Conservation (phyloP, 108 stramenopile genomes). For the Nitzschia sp. region DNA sequence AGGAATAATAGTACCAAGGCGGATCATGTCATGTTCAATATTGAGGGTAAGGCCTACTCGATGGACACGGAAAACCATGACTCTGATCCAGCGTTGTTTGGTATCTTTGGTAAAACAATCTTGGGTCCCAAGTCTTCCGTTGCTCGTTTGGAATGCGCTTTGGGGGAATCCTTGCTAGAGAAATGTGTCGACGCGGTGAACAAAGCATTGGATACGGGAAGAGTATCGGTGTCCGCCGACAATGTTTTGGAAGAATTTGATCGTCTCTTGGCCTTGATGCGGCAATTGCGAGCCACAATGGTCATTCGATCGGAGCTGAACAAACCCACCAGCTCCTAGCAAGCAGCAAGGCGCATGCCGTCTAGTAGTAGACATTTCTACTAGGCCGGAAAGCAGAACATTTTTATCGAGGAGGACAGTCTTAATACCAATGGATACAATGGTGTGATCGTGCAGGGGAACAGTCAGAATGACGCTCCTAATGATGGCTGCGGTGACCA, state of each 20-base stretch:
- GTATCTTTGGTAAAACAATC: constrained; percentile 4
- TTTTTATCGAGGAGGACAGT: no score
- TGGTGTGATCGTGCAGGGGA: no score
- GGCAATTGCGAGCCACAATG: neutral
- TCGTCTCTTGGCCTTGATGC: neutral
- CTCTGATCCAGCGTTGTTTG: neutral
- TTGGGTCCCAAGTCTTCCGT: neutral
- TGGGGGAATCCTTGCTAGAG: neutral
- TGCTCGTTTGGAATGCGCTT: neutral
- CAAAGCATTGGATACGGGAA: constrained; percentile 9
- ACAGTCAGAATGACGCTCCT: no score
- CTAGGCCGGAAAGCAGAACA: no score
- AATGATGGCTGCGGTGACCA: no score
- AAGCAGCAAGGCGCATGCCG: no score
- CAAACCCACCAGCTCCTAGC: no score
- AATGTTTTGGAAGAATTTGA: neutral
- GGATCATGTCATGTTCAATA: neutral
- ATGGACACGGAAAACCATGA: neutral
- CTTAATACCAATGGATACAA: no score
- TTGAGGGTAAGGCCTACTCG: neutral
- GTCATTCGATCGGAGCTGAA: neutral
- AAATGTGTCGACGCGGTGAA: neutral
- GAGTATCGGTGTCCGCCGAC: neutral
- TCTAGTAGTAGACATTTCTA: no score
- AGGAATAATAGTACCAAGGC: neutral